Conservation (phyloP, 176 grass and related monocot species). For the Pharus latifolius region DNA sequence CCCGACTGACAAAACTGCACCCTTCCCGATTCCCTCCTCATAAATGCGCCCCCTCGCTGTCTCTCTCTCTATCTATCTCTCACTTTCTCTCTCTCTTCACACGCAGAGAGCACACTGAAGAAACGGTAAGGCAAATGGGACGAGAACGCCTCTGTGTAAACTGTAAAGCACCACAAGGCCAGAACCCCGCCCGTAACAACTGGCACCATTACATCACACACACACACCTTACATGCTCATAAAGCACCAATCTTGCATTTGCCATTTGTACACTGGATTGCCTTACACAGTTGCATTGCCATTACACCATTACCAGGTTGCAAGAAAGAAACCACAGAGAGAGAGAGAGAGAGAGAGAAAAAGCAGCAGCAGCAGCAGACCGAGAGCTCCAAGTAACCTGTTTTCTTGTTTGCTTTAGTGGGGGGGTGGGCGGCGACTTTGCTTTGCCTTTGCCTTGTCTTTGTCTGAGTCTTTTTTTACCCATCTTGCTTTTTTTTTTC, state of each 20-base stretch:
- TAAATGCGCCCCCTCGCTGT: not conserved
- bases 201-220: not conserved
- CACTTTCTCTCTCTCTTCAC: not conserved
- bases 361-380: not conserved
- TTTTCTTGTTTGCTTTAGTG: constrained; percentile 1
- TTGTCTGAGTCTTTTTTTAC: constrained; percentile 11
- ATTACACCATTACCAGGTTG: not conserved
- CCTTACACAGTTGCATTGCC: not conserved
- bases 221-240: too few relatives aligned
- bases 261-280: not conserved
- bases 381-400: not conserved
- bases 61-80: not conserved
- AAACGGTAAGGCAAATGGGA: not conserved
- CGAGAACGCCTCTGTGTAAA: too few relatives aligned
- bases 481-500: constrained; percentile 8
- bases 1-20: not conserved
- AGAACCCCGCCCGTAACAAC: too few relatives aligned
- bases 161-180: too few relatives aligned
- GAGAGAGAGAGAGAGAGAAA: constrained; percentile 1
- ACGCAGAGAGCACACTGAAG: not conserved
- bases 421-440: not conserved
- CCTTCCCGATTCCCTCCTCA: constrained; percentile 13
- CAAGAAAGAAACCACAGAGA: not conserved
- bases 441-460: not conserved
- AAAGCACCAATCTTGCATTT: too few relatives aligned